Percentiles rank a stretch among this genome's conserved stretches.
Evolutionary conservation across 2,329 filamentous ascomycete genomes (phyloP).

Genomic region (Pezicula radicicola): DNA sequence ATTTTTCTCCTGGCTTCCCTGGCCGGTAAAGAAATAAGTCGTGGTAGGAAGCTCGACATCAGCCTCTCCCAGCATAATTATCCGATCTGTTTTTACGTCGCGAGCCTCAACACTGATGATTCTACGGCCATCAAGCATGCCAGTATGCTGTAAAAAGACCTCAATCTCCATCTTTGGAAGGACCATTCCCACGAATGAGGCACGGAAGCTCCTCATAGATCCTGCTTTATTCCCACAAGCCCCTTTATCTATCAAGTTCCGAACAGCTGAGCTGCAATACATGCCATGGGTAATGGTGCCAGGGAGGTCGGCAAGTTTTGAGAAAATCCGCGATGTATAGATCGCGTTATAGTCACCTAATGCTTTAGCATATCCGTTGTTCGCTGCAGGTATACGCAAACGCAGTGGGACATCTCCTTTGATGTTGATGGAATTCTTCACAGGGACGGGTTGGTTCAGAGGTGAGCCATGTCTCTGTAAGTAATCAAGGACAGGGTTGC

Average conservation of each 20-base stretch:
- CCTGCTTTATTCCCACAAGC: constrained; percentile 97
- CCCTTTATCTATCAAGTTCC: constrained; percentile 96
- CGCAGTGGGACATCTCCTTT: constrained; percentile 87
- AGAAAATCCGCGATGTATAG: constrained; percentile 95
- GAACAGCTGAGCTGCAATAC: constrained; percentile 96
- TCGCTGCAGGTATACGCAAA: constrained; percentile 90
- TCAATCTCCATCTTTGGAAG: constrained; percentile 92
- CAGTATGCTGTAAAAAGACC: constrained; percentile 92
- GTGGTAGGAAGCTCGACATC: constrained; percentile 97
- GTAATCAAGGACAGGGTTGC: constrained; percentile 79
- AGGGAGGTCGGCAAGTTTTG: constrained; percentile 89
- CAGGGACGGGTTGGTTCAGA: constrained; percentile 98
- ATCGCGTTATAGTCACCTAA: constrained; percentile 99
- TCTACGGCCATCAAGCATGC: constrained; percentile 97
- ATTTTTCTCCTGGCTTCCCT: constrained; percentile 97
- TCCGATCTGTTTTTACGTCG: constrained; percentile 95
- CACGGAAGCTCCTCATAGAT: constrained; percentile 95
- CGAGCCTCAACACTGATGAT: constrained; percentile 98
- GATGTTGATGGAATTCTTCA: constrained; percentile 74
- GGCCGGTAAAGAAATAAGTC: constrained; percentile 95
- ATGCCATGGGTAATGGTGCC: constrained; percentile 99
- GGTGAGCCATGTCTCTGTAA: constrained; percentile 85
- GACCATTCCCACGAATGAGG: constrained; percentile 95
- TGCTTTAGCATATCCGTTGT: constrained; percentile 97
- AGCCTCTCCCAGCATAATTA: constrained; percentile 90